phyloP scores from a whole-genome alignment of 768 basidiomycete genomes.

The Fomitopsis serialis region DNA sequence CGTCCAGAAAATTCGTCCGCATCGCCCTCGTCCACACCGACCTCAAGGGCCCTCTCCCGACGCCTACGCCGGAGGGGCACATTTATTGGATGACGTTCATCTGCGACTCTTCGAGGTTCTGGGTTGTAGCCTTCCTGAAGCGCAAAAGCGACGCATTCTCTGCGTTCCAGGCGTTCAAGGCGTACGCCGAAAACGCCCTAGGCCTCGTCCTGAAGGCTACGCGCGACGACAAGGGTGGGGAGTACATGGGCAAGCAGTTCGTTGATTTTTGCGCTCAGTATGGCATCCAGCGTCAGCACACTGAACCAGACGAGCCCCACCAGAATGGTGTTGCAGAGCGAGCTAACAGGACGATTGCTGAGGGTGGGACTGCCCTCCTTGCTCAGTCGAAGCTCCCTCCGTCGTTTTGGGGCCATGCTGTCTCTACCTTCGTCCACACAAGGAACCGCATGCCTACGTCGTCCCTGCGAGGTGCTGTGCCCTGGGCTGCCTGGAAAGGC shows the following conservation, averaged over 20 bases:
- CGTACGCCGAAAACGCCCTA: conserved; percentile 23
- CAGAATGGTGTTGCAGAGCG: conserved; percentile 20
- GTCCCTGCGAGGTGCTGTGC: conserved; percentile 2
- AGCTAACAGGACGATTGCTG: conserved; percentile 6
- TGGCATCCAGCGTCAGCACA: conserved; percentile 15
- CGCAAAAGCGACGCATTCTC: conserved; percentile 20
- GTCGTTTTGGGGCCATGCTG: conserved; percentile 3
- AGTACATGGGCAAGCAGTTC: conserved; percentile 20
- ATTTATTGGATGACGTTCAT: conserved; percentile 11
- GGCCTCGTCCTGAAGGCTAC: conserved; percentile 13
- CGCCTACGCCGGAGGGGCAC: conserved; percentile 4
- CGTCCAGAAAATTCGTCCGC: conserved; percentile 1
- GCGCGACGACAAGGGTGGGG: conserved; percentile 23
- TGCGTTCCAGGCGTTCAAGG: conserved; percentile 24
- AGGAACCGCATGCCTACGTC: conserved; percentile 2
- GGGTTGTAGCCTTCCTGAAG: conserved; percentile 10
- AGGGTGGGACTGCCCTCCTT: conserved; percentile 3
- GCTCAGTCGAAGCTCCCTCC: conserved; percentile 4
- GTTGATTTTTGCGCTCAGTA: conserved; percentile 11
- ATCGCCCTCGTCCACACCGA: conserved; percentile 11
- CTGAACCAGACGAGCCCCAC: conserved; percentile 11
- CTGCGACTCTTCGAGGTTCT: background rate
- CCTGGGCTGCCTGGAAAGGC: background rate
- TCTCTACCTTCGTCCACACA: conserved; percentile 4
- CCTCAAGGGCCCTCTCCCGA: conserved; percentile 11